These are phyloP conservation scores for Sarocladium brachiariae DNA, from an alignment of 2,329 filamentous ascomycete species.

Conservation along the genomic window DNA sequence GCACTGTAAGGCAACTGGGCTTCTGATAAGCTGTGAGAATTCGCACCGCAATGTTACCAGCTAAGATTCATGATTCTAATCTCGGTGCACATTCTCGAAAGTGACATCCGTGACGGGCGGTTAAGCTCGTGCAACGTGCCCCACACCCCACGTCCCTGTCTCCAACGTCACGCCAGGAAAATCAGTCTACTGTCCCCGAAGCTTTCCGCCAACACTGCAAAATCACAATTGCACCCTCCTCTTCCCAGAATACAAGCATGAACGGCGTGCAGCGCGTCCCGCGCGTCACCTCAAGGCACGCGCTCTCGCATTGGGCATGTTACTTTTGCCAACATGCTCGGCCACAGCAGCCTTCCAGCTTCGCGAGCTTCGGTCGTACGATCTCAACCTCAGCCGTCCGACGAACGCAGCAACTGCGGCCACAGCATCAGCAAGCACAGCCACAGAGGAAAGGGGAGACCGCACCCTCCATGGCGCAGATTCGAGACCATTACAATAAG, in stretches of 20 bases:
- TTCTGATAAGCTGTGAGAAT: no score
- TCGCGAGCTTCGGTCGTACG: constrained; percentile 22
- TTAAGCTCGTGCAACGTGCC: not conserved
- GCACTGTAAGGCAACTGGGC: no score
- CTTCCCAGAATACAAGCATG: constrained; percentile 24
- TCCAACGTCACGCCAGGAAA: constrained; percentile 8
- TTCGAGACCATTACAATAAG: constrained; percentile 56
- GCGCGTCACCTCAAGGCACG: constrained; percentile 22
- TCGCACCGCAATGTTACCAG: no score
- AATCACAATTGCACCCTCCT: not conserved
- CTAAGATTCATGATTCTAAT: no score
- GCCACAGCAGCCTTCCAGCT: constrained; percentile 17
- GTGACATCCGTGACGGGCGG: no score
- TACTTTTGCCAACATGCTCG: constrained; percentile 30
- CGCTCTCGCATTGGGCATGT: constrained; percentile 27
- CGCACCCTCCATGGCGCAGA: constrained; percentile 49
- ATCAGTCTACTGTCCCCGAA: not conserved
- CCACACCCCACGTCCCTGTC: constrained; percentile 11
- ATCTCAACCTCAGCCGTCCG: constrained; percentile 23
- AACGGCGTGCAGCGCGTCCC: constrained; percentile 30
- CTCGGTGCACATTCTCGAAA: no score
- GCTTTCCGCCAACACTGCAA: not conserved
- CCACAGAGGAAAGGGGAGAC: not conserved
- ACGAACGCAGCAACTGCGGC: constrained; percentile 17
- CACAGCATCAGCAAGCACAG: constrained; percentile 20